phyloP scores from a whole-genome alignment of 768 basidiomycete species.

The Russula ochroleuca region DNA sequence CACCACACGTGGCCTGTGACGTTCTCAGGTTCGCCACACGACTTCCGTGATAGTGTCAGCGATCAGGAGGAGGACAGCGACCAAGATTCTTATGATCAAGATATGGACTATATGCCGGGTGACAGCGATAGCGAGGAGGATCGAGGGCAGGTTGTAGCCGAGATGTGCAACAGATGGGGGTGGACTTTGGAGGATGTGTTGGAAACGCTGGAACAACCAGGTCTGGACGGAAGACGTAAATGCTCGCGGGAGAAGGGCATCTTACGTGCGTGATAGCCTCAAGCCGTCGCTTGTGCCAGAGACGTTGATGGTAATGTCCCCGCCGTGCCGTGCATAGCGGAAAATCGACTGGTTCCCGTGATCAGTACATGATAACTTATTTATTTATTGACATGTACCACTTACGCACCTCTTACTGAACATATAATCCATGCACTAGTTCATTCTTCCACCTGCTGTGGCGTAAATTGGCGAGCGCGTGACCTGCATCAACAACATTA shows the following conservation, averaged over 20 bases:
- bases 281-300: constrained; percentile 8
- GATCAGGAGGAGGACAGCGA: constrained; percentile 26
- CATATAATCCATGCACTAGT: constrained; percentile 6
- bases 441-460: background rate
- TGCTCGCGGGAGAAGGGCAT: constrained; percentile 25
- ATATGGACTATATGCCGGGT: constrained; percentile 19
- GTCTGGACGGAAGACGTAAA: constrained; percentile 26
- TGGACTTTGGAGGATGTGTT: constrained; percentile 26
- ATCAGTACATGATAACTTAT: constrained; percentile 26
- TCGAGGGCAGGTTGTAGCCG: constrained; percentile 23
- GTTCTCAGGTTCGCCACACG: constrained; percentile 16
- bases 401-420: constrained; percentile 12
- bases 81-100: constrained; percentile 23
- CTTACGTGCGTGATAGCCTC: constrained; percentile 26
- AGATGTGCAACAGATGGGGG: constrained; percentile 25
- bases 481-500: background rate
- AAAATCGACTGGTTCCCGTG: constrained; percentile 24
- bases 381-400: constrained; percentile 12
- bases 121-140: constrained; percentile 24
- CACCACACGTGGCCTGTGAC: constrained; percentile 23
- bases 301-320: constrained; percentile 17
- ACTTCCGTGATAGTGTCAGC: constrained; percentile 20
- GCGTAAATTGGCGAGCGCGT: constrained; percentile 11
- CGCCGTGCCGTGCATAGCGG: constrained; percentile 26
- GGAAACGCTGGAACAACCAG: constrained; percentile 24